A percentile compares a stretch with the other conserved stretches of the same genome.
These are phyloP conservation scores for Fraxinus greggii DNA, from an alignment of 305 asterid species.

Conservation along the genomic window DNA sequence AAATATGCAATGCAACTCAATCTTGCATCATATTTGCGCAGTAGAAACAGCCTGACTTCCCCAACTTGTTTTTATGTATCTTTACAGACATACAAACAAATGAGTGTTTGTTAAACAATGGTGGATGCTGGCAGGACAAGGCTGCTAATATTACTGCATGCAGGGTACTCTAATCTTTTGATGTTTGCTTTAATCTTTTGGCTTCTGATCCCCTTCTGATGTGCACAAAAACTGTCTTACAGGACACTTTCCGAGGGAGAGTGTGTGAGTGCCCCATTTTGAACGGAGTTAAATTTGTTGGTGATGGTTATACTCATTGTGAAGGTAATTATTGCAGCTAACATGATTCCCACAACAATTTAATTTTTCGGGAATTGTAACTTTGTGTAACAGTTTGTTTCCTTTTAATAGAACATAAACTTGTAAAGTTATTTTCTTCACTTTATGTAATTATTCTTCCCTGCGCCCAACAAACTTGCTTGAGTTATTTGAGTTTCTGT, in stretches of 20 bases:
- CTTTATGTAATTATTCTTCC: not conserved
- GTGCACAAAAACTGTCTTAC: constrained; percentile 22
- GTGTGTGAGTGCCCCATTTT: constrained; percentile 76
- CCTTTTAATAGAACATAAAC: not conserved
- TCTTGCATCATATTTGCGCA: not conserved
- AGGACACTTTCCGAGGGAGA: constrained; percentile 88
- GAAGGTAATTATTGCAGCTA: constrained; percentile 52
- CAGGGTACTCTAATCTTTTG: constrained; percentile 49
- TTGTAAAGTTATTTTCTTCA: not conserved
- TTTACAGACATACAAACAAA: constrained; percentile 74
- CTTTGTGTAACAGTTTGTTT: not conserved
- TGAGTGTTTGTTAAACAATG: constrained; percentile 81
- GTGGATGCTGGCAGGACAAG: constrained; percentile 97
- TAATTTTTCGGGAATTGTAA: constrained; percentile 7
- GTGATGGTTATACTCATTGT: constrained; percentile 76
- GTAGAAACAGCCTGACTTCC: not conserved
- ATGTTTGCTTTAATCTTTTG: constrained; percentile 7
- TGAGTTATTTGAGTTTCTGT: not conserved
- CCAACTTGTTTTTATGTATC: constrained; percentile 19
- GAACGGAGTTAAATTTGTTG: constrained; percentile 66
- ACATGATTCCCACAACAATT: not conserved
- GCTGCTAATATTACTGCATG: constrained; percentile 77
- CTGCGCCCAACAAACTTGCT: not conserved
- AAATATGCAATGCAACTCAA: not conserved
- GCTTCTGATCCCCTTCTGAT: constrained; percentile 26